phyloP scores from a whole-genome alignment of 2,329 filamentous ascomycete species.

The Trichoderma arundinaceum region DNA sequence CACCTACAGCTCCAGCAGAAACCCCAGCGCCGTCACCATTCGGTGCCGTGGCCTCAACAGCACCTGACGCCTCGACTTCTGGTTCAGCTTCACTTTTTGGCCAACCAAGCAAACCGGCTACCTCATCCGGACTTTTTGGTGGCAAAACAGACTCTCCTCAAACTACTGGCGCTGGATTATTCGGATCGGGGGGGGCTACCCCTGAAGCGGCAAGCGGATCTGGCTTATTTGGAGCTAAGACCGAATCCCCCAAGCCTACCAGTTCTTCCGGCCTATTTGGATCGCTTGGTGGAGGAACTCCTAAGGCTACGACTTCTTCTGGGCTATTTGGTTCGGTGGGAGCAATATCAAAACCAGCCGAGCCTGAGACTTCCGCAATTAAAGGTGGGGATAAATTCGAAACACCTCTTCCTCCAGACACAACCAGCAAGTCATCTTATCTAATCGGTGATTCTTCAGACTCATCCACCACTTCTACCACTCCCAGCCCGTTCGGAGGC shows the following conservation, averaged over 20 bases:
- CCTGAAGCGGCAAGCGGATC: conserved; percentile 37
- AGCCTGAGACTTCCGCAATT: conserved; percentile 43
- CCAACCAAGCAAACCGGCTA: conserved; percentile 41
- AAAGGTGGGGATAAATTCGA: conserved; percentile 48
- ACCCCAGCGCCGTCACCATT: conserved; percentile 59
- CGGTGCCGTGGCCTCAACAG: conserved; percentile 46
- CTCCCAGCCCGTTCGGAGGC: conserved; percentile 40
- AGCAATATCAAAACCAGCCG: conserved; percentile 35
- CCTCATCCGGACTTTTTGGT: conserved; percentile 41
- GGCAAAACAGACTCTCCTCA: conserved; percentile 37
- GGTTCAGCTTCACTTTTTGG: conserved; percentile 40
- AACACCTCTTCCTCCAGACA: conserved; percentile 59
- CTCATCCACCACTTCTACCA: conserved; percentile 54
- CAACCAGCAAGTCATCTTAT: conserved; percentile 59
- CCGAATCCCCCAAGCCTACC: conserved; percentile 35
- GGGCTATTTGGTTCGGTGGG: conserved; percentile 36
- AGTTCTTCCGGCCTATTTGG: conserved; percentile 39
- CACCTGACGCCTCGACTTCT: conserved; percentile 39
- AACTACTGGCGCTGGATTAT: conserved; percentile 36
- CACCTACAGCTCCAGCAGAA: conserved; percentile 56
- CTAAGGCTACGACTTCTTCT: conserved; percentile 37
- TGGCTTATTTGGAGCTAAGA: conserved; percentile 36
- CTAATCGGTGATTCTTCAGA: conserved; percentile 58
- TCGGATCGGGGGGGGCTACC: conserved; percentile 34
- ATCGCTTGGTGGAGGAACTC: conserved; percentile 32